Evolutionary conservation across 2,329 filamentous ascomycete species (phyloP), one percentile per base, ranked within the genome.

Genomic region (Exophiala calicioides): DNA sequence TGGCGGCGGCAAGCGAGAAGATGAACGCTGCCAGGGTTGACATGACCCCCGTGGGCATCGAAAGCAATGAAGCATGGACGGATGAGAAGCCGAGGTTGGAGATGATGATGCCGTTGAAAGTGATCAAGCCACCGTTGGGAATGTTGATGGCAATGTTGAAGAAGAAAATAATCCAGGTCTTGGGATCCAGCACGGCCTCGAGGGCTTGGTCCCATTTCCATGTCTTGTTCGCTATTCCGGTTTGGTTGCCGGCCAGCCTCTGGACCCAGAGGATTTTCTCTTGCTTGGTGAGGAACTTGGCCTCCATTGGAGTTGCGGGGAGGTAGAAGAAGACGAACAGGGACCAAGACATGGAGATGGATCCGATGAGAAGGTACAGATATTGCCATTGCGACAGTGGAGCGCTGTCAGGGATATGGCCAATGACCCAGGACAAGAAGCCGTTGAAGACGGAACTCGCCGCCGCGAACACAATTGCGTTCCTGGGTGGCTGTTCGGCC

Each of bases 301-400:
- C 30, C 19, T 32, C 30, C 33, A 81, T 79, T 27, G 62, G 68
- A 49, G 27, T 34, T n/a, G 81, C 74, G 0, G 79, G 79, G 2
- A 82, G 70, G 4, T 75, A 58, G 18, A 71, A 53, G 49, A 73
- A 70, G 33, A 81, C 56, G n/a, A n/a, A n/a, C n/a, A n/a, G n/a
- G n/a, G n/a, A n/a, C n/a, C n/a, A n/a, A n/a, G n/a, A n/a, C n/a
- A n/a, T n/a, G n/a, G n/a, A n/a, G n/a, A n/a, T n/a, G n/a, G n/a
- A n/a, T n/a, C n/a, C n/a, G n/a, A n/a, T n/a, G n/a, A n/a, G n/a
- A n/a, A n/a, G n/a, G n/a, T n/a, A n/a, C n/a, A n/a, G n/a, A n/a
- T n/a, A n/a, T n/a, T n/a, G n/a, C n/a, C n/a, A n/a, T n/a, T n/a
- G n/a, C n/a, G n/a, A n/a, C n/a, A n/a, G n/a, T n/a, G n/a, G n/a